Conservation (phyloP, 2,329 filamentous ascomycete species). For the Pseudocercospora eumusae region DNA sequence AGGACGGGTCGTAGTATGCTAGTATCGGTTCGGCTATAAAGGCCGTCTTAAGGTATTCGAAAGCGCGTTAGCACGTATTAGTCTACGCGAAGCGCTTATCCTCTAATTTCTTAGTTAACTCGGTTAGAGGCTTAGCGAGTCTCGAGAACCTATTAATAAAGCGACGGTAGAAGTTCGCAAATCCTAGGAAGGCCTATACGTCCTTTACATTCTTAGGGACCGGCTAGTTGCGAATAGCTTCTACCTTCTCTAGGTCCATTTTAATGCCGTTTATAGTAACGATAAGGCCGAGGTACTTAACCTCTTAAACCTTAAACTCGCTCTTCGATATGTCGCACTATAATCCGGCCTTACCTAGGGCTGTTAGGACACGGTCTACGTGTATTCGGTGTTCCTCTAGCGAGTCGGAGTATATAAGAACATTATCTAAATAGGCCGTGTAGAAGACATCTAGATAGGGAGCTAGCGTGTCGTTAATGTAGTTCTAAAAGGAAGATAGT, state of each 20-base stretch:
- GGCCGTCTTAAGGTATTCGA: background rate
- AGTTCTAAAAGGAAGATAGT: conserved; percentile 33
- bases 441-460: conserved; percentile 23
- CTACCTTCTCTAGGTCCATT: background rate
- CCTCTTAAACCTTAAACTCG: conserved; percentile 15
- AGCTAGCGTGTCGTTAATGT: conserved; percentile 32
- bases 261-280: background rate
- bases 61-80: background rate
- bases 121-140: background rate
- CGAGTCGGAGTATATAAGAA: conserved; percentile 34
- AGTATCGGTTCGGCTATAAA: background rate
- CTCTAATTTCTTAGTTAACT: background rate
- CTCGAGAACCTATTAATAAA: background rate
- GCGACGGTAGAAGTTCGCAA: too few species aligned
- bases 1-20: background rate
- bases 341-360: conserved; percentile 11
- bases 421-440: conserved; percentile 38
- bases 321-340: conserved; percentile 22
- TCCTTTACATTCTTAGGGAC: background rate
- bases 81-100: too few species aligned
- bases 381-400: conserved; percentile 8
- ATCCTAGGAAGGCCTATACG: conserved; percentile 3
- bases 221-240: conserved; percentile 1
- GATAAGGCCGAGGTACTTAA: conserved; percentile 26
- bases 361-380: conserved; percentile 8